Evolutionary conservation across 169 alveolate species (phyloP).

Genomic region (Plasmodium cynomolgi): DNA sequence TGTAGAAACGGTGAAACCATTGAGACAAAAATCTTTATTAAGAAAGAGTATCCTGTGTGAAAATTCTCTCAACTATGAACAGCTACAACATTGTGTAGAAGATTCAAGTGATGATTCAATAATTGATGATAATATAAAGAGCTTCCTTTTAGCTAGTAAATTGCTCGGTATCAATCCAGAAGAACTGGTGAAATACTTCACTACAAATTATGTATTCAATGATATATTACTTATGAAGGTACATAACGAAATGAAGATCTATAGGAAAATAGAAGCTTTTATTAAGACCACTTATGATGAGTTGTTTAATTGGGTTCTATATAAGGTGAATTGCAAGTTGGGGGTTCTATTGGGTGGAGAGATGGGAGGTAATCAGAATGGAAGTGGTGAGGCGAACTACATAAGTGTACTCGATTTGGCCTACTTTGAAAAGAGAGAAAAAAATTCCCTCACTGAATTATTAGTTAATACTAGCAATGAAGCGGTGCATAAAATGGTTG

Average conservation of each 20-base stretch:
- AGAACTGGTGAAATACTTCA: conserved; percentile 29
- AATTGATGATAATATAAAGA: not conserved
- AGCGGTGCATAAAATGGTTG: conserved; percentile 8
- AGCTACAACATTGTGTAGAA: not conserved
- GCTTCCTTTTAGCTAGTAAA: conserved; percentile 27
- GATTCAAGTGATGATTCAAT: not conserved
- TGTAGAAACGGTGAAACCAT: conserved; percentile 1
- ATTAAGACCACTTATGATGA: conserved; percentile 46
- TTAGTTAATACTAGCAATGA: conserved; percentile 38
- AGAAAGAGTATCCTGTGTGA: not conserved
- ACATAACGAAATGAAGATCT: conserved; percentile 29
- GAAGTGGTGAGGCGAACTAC: not conserved
- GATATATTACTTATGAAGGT: conserved; percentile 17
- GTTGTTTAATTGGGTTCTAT: conserved; percentile 40
- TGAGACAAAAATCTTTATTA: not conserved
- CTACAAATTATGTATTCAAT: conserved; percentile 3
- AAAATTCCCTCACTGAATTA: conserved; percentile 19
- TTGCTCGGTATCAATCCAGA: conserved; percentile 22
- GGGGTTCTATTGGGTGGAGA: not conserved
- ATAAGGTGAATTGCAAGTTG: conserved; percentile 17
- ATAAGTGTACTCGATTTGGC: conserved; percentile 31
- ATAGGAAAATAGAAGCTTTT: conserved; percentile 21
- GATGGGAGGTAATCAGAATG: not conserved
- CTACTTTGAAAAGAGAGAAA: conserved; percentile 22
- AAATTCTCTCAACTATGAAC: not conserved